Evolutionary conservation across 1,139 yeast species (phyloP), one percentile per base, ranked within the genome.

Genomic region (Yamadazyma sp.): DNA sequence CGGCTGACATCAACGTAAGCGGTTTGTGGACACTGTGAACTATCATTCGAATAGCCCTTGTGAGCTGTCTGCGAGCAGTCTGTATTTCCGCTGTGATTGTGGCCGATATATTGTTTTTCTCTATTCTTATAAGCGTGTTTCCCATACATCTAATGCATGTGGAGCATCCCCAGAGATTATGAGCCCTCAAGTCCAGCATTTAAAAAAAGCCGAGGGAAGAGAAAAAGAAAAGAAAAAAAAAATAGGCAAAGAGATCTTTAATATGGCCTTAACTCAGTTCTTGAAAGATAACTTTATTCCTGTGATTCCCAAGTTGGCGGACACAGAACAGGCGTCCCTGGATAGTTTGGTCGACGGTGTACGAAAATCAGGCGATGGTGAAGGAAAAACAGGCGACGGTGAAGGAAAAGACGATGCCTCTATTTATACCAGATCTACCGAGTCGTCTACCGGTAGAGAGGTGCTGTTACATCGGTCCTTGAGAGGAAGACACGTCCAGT

Each of bases 401-500:
- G 23, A 36, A 24, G 24, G 20, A 33, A 31, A 27, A 29, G 45
- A 41, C 24, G 50, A 50, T 24, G 38, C 42, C 17, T 53, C 56
- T 12, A 41, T 54, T 10, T 44, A 48, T 29, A 39, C 53, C 3
- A 33, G 49, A 6, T 40, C 48, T 3, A 50, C 58, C 0, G 37
- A 34, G 4, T 51, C 56, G 2, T 47, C 56, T 5, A 32, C 42
- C 9, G 52, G 40, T 5, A 45, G 40, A 18, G 40, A 33, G 9
- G 51, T 50, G 36, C 33, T 36, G 2, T 42, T 58, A 9, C 61
- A 58, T 36, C 37, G 63, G 12, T 47, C 54, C 3, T 49, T 59
- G 36, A 46, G 49, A 36, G 52, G 62, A 20, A 57, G 78, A 48
- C 79, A 74, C 52, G 69, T 74, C 35, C 77, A 73, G 50, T 61